Evolutionary conservation across 2,329 filamentous ascomycete species (phyloP), one percentile per base, ranked within the genome.

Genomic region (Talaromyces albobiverticillius): DNA sequence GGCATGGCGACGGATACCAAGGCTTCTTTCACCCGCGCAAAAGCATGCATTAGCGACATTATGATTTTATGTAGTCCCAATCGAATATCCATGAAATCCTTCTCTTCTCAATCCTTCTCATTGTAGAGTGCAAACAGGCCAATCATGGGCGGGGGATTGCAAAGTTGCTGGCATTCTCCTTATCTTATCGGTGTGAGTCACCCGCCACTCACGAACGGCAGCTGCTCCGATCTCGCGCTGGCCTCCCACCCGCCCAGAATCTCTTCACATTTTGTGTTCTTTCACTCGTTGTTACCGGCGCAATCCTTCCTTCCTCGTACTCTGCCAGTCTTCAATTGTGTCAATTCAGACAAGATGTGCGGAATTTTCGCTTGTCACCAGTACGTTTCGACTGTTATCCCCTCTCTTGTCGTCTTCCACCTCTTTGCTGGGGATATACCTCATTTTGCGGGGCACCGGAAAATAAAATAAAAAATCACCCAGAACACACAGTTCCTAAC

Each of bases 331-430:
- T 22, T 18, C 31, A 22, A 46, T 52, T 46, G 50, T 16, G 31
- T 46, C 25, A n/a, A 7, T n/a, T 31, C 69, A 61, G 31, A n/a
- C 80, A 88, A 73, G 66, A 96, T 96, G 91, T 96, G 91, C 87
- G 91, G 91, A 76, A 95, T 96, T 70, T 96, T 96, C 76, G 92
- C 90, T 67, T 96, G 92, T 78, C 90, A 96, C 77, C 81, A 83
- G 91, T 95, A 78, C 72, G 85, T 81, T 53, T 55, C 60, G 25
- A 54, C 32, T 54, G 60, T 3, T 16, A 11, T 23, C 26, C 11
- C 36, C 25, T 29, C n/a, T 26, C 45, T 23, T 1, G 23, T 38
- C 23, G 2, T 10, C 16, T 6, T 7, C 40, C 49, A 41, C 42
- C 38, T 29, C 47, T 51, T 43, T 53, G 45, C 54, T 32, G n/a